Evolutionary conservation across 2,329 filamentous ascomycete species (phyloP).

Genomic region (Fonsecaea nubica): DNA sequence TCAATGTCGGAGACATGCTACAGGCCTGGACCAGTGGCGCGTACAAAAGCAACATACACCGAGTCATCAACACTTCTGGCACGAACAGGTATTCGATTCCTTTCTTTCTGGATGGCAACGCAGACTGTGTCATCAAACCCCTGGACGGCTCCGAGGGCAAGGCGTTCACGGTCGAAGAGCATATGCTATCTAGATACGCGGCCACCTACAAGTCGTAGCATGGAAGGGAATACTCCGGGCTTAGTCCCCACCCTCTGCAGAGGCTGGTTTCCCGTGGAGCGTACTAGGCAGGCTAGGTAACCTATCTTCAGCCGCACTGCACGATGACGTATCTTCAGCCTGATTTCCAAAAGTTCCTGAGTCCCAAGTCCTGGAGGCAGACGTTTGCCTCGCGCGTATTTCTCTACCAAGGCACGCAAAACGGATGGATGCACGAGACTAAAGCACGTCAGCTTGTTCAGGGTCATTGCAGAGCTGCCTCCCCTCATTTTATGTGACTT

Average conservation of each 20-base stretch:
- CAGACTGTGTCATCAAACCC: slow-evolving; percentile 48
- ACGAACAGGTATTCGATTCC: slow-evolving; percentile 63
- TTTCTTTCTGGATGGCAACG: slow-evolving; percentile 63
- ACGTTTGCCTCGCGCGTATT: neutral
- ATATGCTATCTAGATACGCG: slow-evolving; percentile 34
- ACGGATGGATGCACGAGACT: neutral
- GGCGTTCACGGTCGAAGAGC: slow-evolving; percentile 34
- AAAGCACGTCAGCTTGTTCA: neutral
- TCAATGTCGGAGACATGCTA: slow-evolving; percentile 46
- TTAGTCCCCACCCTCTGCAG: neutral
- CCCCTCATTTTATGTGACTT: neutral
- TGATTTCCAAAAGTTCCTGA: slow-evolving; percentile 17
- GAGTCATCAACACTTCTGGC: slow-evolving; percentile 61
- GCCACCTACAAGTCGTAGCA: slow-evolving; percentile 23
- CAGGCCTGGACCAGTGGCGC: slow-evolving; percentile 55
- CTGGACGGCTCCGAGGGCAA: slow-evolving; percentile 31
- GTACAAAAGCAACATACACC: slow-evolving; percentile 62
- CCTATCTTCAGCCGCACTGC: slow-evolving; percentile 6
- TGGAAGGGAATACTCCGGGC: neutral
- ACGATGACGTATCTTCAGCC: slow-evolving; percentile 15
- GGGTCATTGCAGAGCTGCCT: neutral
- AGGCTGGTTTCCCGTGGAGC: neutral
- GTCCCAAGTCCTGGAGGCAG: neutral
- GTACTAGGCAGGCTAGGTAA: neutral
- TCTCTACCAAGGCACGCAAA: neutral